Evolutionary conservation across 331 rosid genomes (phyloP).

Genomic region (Pyracantha coccinea): DNA sequence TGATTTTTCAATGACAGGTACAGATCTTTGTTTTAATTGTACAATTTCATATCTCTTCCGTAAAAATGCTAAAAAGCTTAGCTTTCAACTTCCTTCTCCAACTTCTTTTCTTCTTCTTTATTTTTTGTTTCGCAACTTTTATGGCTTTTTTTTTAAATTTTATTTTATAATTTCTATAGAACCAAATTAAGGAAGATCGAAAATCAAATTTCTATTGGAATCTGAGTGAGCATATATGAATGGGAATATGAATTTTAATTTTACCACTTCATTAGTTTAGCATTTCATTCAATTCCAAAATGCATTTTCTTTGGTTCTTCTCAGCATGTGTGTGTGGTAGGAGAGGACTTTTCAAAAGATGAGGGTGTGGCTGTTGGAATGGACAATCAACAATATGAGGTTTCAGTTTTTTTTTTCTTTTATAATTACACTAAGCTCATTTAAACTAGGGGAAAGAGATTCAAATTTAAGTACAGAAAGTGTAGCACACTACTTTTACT

Average conservation of each 20-base stretch:
- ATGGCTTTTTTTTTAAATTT: too few relatives aligned
- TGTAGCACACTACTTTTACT: too few relatives aligned
- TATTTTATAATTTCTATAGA: not conserved
- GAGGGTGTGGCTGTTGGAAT: not conserved
- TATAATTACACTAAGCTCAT: too few relatives aligned
- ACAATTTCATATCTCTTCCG: constrained; percentile 38
- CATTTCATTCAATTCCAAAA: not conserved
- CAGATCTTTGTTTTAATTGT: constrained; percentile 49
- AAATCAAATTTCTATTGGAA: not conserved
- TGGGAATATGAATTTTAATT: not conserved
- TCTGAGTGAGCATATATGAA: not conserved
- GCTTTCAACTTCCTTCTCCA: constrained; percentile 1
- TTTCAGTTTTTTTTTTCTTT: too few relatives aligned
- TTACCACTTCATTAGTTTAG: constrained; percentile 1
- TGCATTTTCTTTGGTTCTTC: not conserved
- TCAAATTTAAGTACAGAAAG: too few relatives aligned
- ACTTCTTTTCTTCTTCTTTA: not conserved
- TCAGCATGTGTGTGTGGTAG: not conserved
- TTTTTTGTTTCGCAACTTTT: not conserved
- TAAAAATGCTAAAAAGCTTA: constrained; percentile 13
- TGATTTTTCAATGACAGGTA: constrained; percentile 33
- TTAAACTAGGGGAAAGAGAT: too few relatives aligned
- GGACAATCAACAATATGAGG: too few relatives aligned
- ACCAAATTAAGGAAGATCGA: not conserved
- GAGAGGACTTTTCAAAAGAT: constrained; percentile 1